Conservation (phyloP, 768 basidiomycete genomes). For the Termitomyces sp. region DNA sequence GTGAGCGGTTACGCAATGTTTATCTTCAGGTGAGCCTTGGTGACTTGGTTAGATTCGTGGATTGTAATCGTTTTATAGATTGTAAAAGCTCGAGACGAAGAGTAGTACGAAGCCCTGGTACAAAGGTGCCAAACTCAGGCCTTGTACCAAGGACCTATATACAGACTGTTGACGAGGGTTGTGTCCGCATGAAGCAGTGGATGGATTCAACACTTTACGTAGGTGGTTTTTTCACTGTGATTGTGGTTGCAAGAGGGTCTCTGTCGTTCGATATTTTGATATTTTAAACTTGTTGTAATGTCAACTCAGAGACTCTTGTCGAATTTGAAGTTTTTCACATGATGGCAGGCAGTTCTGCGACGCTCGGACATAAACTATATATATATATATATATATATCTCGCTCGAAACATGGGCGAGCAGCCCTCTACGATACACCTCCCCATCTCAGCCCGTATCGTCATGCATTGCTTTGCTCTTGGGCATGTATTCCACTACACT, state of each 20-base stretch:
- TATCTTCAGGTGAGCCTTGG: conserved; percentile 2
- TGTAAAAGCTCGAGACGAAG: background rate
- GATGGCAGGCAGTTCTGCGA: too few relatives aligned
- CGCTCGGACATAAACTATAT: too few relatives aligned
- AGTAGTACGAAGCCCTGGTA: conserved; percentile 4
- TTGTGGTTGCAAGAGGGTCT: background rate
- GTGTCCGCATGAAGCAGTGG: conserved; percentile 3
- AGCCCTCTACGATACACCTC: too few relatives aligned
- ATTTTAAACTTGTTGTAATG: background rate
- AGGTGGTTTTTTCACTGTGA: background rate
- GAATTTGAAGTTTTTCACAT: too few relatives aligned
- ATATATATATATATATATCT: too few relatives aligned
- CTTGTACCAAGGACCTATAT: background rate
- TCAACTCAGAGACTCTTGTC: background rate
- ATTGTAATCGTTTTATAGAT: background rate
- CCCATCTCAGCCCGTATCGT: too few relatives aligned
- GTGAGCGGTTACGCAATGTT: background rate
- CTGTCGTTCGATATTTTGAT: background rate
- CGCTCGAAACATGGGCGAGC: too few relatives aligned
- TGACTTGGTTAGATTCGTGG: background rate
- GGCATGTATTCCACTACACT: too few relatives aligned
- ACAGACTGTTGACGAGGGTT: background rate
- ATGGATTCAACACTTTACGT: background rate
- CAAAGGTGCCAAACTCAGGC: conserved; percentile 4
- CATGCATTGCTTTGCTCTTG: too few relatives aligned